Base-by-base conservation (phyloP, 805 yeast species). In the Metschnikowia kofuensis region DNA sequence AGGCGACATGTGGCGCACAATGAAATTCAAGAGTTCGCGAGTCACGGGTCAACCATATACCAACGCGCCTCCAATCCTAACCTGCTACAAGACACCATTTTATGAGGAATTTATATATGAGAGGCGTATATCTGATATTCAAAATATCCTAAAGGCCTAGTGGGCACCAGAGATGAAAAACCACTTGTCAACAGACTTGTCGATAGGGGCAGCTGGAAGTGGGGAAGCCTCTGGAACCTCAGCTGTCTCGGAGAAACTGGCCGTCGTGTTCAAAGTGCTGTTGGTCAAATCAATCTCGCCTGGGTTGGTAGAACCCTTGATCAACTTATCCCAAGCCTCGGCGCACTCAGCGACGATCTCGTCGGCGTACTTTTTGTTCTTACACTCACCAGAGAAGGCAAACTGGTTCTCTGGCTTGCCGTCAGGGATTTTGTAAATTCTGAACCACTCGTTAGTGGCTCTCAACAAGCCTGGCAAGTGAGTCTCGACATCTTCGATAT, bases 131-230 rank as follows among this genome's bases (percentile, higher is more conserved):
- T 34, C 7, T 14, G 12, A 13, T 14, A 12, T 13, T 12, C 8
- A 12, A 14, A 34, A 5, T n/a, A 34, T 12, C 15, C 16, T 9
- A 34, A 10, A 4, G n/a, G 15, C n/a, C 62, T 70, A 73, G 60
- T 73, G 77, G 55, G 87, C 84, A 75, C 92, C 94, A 52, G 92
- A 89, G 67, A 92, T 92, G 84, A 83, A 92, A 82, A 94, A 92
- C 99, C 99, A 92, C 78, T 92, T 92, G 82, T 92, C 98, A 68
- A 92, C 77, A 48, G 97, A 89, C 75, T 87, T 83, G 79, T 92
- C 99, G 70, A 94, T 89, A 72, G 97, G 96, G 56, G 96, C 97
- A 68, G 91, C 90, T 56, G 91, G 80, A 58, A 75, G 70, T 57
- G 86, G 82, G 60, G 80, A 62, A 62, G 88, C 95, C 50, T 80